Conservation (phyloP, 2,329 filamentous ascomycete genomes). For the Ophiostoma perfectum region DNA sequence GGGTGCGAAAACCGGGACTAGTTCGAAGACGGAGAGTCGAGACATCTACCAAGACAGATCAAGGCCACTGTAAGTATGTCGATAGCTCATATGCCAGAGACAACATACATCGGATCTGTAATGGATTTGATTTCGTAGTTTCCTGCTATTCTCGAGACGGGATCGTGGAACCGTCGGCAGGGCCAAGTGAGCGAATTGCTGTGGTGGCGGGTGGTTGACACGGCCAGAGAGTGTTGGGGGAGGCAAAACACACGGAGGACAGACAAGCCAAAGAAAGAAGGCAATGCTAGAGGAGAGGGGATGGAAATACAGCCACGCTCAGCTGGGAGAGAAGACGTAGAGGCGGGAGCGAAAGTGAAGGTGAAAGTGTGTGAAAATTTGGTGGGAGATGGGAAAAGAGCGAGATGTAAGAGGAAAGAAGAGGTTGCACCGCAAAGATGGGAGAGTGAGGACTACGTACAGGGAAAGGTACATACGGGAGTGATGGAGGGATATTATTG, state of each 20-base stretch:
- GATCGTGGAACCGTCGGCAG: neutral
- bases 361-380: neutral
- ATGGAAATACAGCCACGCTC: neutral
- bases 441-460: constrained; percentile 1
- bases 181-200: constrained; percentile 3
- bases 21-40: constrained; percentile 16
- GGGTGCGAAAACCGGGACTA: constrained; percentile 23
- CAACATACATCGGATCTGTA: neutral
- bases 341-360: neutral
- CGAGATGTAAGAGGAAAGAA: constrained; percentile 8
- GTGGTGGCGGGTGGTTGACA: neutral
- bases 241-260: too few relatives aligned
- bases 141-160: neutral
- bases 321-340: neutral
- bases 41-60: neutral
- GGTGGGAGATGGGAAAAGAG: constrained; percentile 2
- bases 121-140: too few relatives aligned
- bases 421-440: constrained; percentile 11
- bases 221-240: neutral
- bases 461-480: constrained; percentile 1
- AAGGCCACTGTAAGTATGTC: neutral
- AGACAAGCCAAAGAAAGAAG: neutral
- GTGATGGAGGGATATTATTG: neutral
- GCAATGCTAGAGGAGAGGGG: neutral
- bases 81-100: neutral